These are phyloP conservation scores for Cyanidioschyzon merolae DNA, from an alignment of 23 red algal species.

Conservation along the genomic window DNA sequence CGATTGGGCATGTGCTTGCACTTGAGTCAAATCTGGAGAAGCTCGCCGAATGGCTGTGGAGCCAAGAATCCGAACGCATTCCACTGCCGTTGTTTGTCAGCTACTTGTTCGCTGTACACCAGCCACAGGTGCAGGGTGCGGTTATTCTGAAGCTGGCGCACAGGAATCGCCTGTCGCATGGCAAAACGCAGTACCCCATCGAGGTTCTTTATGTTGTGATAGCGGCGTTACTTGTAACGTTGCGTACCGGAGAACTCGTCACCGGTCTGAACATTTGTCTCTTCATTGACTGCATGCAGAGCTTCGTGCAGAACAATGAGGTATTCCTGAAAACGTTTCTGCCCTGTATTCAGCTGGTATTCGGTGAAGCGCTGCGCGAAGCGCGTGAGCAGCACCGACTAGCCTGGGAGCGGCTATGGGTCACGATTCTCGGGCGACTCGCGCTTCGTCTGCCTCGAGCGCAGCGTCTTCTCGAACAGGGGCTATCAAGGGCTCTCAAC, in stretches of 20 bases:
- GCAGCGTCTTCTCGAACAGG: not conserved
- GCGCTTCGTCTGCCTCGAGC: not conserved
- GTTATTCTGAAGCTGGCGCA: not conserved
- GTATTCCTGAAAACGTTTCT: not conserved
- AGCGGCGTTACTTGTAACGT: not conserved
- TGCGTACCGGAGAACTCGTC: not conserved
- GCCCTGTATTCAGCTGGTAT: not conserved
- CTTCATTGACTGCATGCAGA: not conserved
- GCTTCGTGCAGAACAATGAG: not conserved
- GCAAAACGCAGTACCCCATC: not conserved
- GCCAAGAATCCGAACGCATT: not conserved
- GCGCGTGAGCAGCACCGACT: not conserved
- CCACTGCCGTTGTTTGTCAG: not conserved
- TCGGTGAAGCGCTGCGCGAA: not conserved
- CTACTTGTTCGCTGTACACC: not conserved
- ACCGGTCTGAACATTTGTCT: not conserved
- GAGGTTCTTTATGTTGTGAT: not conserved
- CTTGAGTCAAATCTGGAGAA: not conserved
- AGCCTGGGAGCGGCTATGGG: not conserved
- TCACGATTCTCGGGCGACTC: not conserved
- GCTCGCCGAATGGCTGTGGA: not conserved
- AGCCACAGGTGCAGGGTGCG: not conserved
- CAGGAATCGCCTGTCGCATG: not conserved
- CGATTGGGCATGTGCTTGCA: not conserved
- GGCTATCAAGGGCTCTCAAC: not conserved